Evolutionary conservation across 2,329 filamentous ascomycete genomes (phyloP), one percentile per base, ranked within the genome.

Genomic region (Colletotrichum sp.): DNA sequence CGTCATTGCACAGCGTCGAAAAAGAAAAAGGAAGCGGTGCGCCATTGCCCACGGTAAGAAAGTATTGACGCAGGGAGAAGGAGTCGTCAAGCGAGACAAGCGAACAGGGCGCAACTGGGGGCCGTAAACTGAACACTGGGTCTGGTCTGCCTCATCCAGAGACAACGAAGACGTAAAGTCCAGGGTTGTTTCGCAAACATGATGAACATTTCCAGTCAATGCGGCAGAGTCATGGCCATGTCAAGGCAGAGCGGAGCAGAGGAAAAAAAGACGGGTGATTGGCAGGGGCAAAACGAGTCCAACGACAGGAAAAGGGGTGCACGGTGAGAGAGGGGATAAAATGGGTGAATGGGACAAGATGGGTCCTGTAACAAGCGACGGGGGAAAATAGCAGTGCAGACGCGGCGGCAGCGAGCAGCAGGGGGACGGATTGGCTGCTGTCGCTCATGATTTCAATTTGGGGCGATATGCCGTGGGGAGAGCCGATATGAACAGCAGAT

Each of bases 361-460:
- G 60, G 67, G 52, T 66, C 72, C 72, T 66, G 57, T 36, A 65
- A 43, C 43, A 71, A 71, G 63, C 63, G 69, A 63, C 55, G 67
- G 52, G 69, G 63, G 34, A 57, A n/a, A 24, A 18, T 30, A 34
- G 28, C 9, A 65, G 28, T n/a, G 68, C 71, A 63, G 57, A 32
- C 52, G 52, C 32, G 26, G 72, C 71, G 71, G 65, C 58, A 74
- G 60, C 72, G 67, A 24, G 55, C 61, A 67, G 63, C 57, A 48
- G 69, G 69, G 68, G 63, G 26, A 48, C 69, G 69, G 63, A 72
- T 67, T 72, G 72, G 68, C 63, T 55, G 69, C 63, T 75, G 58
- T 68, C 73, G 70, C 64, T 69, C 70, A 68, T 69, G 58, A 73
- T 75, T 68, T 68, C 73, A 73, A 73, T 65, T 64, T 64, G 28